A percentile compares a stretch with the other conserved stretches of the same genome.
These are phyloP conservation scores for Botrytis fabae DNA, from an alignment of 2,329 filamentous ascomycete genomes.

Conservation along the genomic window DNA sequence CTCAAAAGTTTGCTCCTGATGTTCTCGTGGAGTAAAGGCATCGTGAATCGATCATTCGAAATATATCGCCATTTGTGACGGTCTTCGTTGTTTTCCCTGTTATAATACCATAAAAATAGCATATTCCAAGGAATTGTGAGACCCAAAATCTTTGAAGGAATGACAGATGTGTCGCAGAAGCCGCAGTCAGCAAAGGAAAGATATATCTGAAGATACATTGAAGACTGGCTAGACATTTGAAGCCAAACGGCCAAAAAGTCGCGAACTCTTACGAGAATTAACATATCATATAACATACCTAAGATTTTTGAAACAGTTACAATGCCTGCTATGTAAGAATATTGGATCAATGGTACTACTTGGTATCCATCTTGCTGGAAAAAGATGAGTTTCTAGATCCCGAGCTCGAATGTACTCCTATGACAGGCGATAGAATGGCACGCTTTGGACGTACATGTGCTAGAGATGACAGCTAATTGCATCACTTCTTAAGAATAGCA, in stretches of 20 bases:
- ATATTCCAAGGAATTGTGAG: not conserved
- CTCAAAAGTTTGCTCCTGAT: not conserved
- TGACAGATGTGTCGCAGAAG: not conserved
- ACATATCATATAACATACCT: not conserved
- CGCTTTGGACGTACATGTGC: not conserved
- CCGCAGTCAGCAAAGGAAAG: not conserved
- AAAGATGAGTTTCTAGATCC: not conserved
- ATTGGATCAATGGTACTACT: not conserved
- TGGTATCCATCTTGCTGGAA: not conserved
- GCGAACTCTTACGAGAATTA: not conserved
- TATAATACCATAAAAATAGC: not conserved
- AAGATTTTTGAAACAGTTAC: too few relatives aligned
- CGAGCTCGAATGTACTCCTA: too few relatives aligned
- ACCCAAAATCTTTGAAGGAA: not conserved
- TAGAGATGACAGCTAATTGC: not conserved
- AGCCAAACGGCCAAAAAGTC: not conserved
- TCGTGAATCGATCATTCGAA: not conserved
- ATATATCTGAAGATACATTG: not conserved
- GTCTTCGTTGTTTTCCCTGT: not conserved
- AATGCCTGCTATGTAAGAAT: not conserved
- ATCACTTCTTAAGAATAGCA: not conserved
- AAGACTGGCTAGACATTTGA: not conserved
- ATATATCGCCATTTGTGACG: not conserved
- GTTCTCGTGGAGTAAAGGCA: not conserved
- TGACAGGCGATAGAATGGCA: not conserved